phyloP scores from a whole-genome alignment of 768 basidiomycete genomes.

The Lactifluus subvellereus region DNA sequence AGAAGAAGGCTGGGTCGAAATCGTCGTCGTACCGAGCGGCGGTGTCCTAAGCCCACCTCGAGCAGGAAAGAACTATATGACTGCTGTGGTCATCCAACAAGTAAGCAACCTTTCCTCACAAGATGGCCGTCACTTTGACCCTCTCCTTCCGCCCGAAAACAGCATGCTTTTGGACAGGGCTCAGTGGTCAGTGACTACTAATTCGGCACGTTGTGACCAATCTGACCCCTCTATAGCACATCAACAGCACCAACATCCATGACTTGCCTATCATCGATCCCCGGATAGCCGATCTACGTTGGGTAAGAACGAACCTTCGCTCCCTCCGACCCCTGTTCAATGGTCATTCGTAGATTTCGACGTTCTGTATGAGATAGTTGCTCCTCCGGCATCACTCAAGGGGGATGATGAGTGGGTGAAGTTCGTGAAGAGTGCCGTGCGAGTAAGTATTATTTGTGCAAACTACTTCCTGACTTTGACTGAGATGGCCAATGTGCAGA shows the following conservation, averaged over 20 bases:
- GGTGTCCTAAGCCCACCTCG: conserved; percentile 13
- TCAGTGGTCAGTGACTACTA: conserved; percentile 13
- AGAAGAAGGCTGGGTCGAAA: conserved; percentile 22
- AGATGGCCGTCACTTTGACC: neutral
- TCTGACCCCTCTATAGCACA: conserved; percentile 11
- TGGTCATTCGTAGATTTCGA: conserved; percentile 13
- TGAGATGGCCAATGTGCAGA: neutral
- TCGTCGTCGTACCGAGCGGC: conserved; percentile 20
- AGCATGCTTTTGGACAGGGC: conserved; percentile 20
- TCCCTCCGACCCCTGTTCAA: neutral
- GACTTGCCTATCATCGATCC: conserved; percentile 18
- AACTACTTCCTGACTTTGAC: neutral
- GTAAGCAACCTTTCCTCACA: neutral
- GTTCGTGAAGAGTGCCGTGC: conserved; percentile 15
- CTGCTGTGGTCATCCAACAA: conserved; percentile 22
- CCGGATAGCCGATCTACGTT: conserved; percentile 17
- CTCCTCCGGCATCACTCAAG: conserved; percentile 14
- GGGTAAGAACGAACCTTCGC: conserved; percentile 5
- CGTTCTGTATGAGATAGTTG: conserved; percentile 15
- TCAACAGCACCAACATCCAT: conserved; percentile 16
- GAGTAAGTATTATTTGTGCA: conserved; percentile 3
- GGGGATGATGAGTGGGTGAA: conserved; percentile 16
- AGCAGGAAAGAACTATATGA: conserved; percentile 16
- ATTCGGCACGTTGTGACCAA: neutral
- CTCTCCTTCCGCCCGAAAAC: neutral